Conservation (phyloP, 2,329 filamentous ascomycete species). For the Fusarium sp. region DNA sequence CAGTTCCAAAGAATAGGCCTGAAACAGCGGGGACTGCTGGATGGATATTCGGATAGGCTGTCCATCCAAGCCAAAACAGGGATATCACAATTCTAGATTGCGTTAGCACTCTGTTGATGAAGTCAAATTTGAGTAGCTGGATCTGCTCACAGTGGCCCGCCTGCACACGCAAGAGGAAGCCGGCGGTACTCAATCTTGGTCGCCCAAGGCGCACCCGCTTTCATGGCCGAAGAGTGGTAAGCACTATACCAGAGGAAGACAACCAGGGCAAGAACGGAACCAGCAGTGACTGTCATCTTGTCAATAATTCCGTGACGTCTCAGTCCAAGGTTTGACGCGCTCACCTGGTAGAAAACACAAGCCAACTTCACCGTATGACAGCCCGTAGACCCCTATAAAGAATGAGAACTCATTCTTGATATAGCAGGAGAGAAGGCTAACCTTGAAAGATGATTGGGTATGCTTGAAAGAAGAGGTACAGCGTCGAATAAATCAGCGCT, state of each 20-base stretch:
- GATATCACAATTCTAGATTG: conserved; percentile 5
- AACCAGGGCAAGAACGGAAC: background rate
- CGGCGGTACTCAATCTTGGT: conserved; percentile 26
- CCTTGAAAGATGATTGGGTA: conserved; percentile 37
- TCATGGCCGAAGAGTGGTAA: conserved; percentile 14
- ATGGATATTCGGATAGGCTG: background rate
- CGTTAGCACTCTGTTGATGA: background rate
- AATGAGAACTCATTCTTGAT: background rate
- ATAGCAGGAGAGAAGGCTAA: background rate
- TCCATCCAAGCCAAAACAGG: conserved; percentile 38
- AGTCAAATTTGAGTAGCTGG: no score
- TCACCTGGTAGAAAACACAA: background rate
- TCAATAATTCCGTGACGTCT: background rate
- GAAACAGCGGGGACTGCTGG: background rate
- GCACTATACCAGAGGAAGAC: conserved; percentile 28
- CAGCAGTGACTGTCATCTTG: background rate
- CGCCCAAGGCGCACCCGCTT: conserved; percentile 17
- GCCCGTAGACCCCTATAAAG: background rate
- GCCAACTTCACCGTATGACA: background rate
- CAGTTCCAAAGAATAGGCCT: background rate
- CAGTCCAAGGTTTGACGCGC: background rate
- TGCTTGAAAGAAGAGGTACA: conserved; percentile 38
- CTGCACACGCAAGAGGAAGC: conserved; percentile 28
- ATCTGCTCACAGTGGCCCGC: background rate
- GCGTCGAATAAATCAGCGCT: conserved; percentile 21